phyloP scores from a whole-genome alignment of 176 grass and related monocot species.

The Avena atlantica region DNA sequence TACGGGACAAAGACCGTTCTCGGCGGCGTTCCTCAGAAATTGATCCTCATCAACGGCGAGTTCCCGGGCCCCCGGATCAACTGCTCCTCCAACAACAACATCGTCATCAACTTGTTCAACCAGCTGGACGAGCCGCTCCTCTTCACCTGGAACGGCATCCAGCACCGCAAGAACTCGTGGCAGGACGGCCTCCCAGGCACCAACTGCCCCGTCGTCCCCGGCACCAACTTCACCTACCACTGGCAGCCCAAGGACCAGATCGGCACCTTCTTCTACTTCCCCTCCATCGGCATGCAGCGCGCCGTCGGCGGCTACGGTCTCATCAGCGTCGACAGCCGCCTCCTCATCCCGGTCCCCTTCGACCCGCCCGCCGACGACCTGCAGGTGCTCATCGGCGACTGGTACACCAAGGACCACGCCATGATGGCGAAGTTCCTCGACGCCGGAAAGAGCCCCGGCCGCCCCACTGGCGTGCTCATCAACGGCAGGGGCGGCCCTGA shows the following conservation, averaged over 20 bases:
- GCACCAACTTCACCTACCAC: constrained; percentile 77
- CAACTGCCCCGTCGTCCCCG: constrained; percentile 75
- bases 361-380: constrained; percentile 58
- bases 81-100: constrained; percentile 87
- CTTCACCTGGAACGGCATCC: constrained; percentile 86
- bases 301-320: constrained; percentile 67
- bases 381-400: constrained; percentile 71
- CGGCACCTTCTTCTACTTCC: constrained; percentile 95
- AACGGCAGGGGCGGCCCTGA: constrained; percentile 56
- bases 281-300: constrained; percentile 74
- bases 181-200: constrained; percentile 70
- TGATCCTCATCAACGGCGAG: constrained; percentile 78
- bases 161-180: constrained; percentile 92
- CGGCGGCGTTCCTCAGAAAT: constrained; percentile 59
- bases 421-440: constrained; percentile 52
- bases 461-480: constrained; percentile 58
- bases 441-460: constrained; percentile 48
- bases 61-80: constrained; percentile 72
- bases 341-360: constrained; percentile 80
- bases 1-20: constrained; percentile 62
- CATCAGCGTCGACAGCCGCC: constrained; percentile 72
- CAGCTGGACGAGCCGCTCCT: constrained; percentile 75
- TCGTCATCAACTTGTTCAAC: constrained; percentile 78
- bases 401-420: constrained; percentile 73
- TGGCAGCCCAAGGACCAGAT: constrained; percentile 97